phyloP scores from a whole-genome alignment of 176 grass and related monocot species.

The Triticum urartu region DNA sequence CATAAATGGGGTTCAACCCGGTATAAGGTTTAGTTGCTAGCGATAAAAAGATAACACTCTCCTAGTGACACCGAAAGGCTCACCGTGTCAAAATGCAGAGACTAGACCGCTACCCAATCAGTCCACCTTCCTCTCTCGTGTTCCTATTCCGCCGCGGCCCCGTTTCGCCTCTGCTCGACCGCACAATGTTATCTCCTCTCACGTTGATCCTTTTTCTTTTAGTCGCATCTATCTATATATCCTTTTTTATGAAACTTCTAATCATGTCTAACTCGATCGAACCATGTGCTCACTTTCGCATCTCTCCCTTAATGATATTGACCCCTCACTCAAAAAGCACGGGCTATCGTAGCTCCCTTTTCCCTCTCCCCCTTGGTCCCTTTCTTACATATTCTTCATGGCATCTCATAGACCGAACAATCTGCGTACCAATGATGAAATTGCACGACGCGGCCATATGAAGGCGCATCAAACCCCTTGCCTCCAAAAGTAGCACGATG shows the following conservation, averaged over 20 bases:
- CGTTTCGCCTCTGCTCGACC: not conserved
- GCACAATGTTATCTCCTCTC: not conserved
- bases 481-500: constrained; percentile 15
- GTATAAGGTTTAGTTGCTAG: too few relatives aligned
- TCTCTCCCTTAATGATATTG: not conserved
- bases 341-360: not conserved
- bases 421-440: constrained; percentile 22
- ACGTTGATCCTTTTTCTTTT: not conserved
- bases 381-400: not conserved
- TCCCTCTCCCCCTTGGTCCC: not conserved
- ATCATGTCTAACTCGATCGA: constrained; percentile 19
- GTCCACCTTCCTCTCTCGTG: not conserved
- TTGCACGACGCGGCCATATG: constrained; percentile 12
- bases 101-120: not conserved
- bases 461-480: not conserved
- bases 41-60: not conserved
- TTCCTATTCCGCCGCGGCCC: constrained; percentile 6
- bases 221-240: not conserved
- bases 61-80: not conserved
- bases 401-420: constrained; percentile 31
- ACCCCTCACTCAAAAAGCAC: constrained; percentile 25
- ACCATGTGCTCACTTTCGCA: not conserved
- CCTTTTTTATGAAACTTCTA: not conserved
- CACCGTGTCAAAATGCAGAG: not conserved
- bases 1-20: too few relatives aligned